Conservation (phyloP, 2,329 filamentous ascomycete genomes). For the Cercospora sp. region DNA sequence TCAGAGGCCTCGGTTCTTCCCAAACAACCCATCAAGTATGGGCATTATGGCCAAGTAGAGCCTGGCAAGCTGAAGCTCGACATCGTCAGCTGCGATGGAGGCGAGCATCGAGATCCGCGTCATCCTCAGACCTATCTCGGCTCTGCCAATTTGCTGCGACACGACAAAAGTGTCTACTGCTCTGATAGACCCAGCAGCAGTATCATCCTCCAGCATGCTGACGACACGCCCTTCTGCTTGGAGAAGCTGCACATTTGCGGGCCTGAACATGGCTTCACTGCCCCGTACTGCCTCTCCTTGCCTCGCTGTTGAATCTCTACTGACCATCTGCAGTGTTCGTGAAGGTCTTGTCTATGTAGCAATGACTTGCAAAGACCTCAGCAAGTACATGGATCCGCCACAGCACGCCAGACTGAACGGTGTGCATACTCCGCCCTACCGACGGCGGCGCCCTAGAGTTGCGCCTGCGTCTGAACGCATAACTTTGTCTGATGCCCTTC, state of each 20-base stretch:
- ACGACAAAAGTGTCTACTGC: slow-evolving; percentile 84
- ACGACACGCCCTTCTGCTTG: slow-evolving; percentile 75
- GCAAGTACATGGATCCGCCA: slow-evolving; percentile 48
- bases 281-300: slow-evolving; percentile 65
- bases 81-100: slow-evolving; percentile 85
- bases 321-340: slow-evolving; percentile 64
- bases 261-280: slow-evolving; percentile 76
- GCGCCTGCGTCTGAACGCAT: slow-evolving; percentile 33
- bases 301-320: slow-evolving; percentile 19
- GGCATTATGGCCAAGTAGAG: slow-evolving; percentile 82
- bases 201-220: slow-evolving; percentile 78
- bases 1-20: slow-evolving; percentile 27
- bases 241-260: slow-evolving; percentile 87
- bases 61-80: slow-evolving; percentile 81
- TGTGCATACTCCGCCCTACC: slow-evolving; percentile 32
- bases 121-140: slow-evolving; percentile 55
- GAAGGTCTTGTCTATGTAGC: slow-evolving; percentile 90
- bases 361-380: slow-evolving; percentile 76
- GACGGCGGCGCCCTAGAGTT: slow-evolving; percentile 23
- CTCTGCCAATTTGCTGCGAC: slow-evolving; percentile 78
- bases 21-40: slow-evolving; percentile 66
- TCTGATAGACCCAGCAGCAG: slow-evolving; percentile 87
- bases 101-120: slow-evolving; percentile 58
- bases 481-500: slow-evolving; percentile 35
- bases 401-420: slow-evolving; percentile 29